phyloP scores from a whole-genome alignment of 2,329 filamentous ascomycete species.

The Xylaria sp. region DNA sequence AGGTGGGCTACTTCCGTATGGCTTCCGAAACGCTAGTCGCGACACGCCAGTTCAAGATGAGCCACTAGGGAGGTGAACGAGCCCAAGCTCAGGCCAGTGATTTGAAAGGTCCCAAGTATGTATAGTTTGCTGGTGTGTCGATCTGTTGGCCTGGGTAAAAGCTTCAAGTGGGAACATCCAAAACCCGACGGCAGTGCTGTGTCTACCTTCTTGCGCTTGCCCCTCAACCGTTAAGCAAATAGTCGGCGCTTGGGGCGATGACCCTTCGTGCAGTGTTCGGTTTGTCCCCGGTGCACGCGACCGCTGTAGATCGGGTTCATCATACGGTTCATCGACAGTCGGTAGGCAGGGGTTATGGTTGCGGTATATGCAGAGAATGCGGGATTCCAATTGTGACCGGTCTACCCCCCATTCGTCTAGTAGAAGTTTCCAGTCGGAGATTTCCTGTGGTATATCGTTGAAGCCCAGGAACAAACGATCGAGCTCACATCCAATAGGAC shows the following conservation, averaged over 20 bases:
- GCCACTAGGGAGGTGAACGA: conserved; percentile 2
- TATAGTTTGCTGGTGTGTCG: no score
- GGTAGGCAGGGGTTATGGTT: conserved; percentile 5
- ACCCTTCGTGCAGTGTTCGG: neutral
- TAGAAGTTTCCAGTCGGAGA: neutral
- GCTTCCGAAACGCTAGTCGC: neutral
- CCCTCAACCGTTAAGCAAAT: neutral
- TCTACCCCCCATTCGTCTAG: conserved; percentile 10
- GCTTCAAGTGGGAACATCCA: conserved; percentile 8
- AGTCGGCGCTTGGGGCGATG: neutral
- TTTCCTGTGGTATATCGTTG: neutral
- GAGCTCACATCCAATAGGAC: neutral
- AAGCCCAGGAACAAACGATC: conserved; percentile 1
- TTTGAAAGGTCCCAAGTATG: conserved; percentile 3
- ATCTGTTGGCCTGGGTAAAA: neutral
- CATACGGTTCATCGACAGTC: neutral
- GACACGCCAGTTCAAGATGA: neutral
- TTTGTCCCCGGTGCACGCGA: neutral
- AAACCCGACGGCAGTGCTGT: conserved; percentile 2
- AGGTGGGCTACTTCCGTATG: neutral
- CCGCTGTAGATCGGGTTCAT: neutral
- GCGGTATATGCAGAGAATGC: conserved; percentile 7
- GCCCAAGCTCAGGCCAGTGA: conserved; percentile 14
- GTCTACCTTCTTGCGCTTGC: neutral
- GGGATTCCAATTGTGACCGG: neutral